Evolutionary conservation across 2,329 filamentous ascomycete species (phyloP), one percentile per base, ranked within the genome.

Genomic region (Davidsoniella eucalypti): DNA sequence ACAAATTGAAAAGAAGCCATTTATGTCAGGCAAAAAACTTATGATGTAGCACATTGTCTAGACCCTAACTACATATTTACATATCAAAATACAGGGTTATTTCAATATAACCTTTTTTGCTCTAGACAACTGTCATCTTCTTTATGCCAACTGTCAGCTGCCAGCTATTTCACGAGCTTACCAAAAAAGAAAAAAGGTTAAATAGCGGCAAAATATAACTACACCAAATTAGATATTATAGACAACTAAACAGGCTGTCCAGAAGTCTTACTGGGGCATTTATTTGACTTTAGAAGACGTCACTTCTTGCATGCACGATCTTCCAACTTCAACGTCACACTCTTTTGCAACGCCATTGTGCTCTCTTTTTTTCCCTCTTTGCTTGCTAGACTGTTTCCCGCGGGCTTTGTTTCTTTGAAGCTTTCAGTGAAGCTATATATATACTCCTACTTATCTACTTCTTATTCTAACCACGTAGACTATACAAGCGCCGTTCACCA

Each of bases 401-500:
- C 6, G 18, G 41, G 3, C 10, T 37, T 37, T 36, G 1, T 23
- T 17, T 33, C 38, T 18, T 51, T 29, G 12, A 25, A 5, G 37
- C 21, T 26, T 44, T 37, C 9, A 21, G n/a, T 40, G 37, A 39
- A 7, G 17, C 3, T 21, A 2, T 17, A 47, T 8, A 47, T 47
- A 16, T 33, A 21, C 21, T 25, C 14, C 33, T 39, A 23, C 42
- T 33, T 39, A 23, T 37, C 14, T 16, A 23, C 17, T 23, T n/a
- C 8, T n/a, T 29, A 23, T 10, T 36, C 16, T 29, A 25, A 26
- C 26, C 17, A 39, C 38, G 16, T 39, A 25, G 10, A 42, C 16
- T 39, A 25, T 4, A 42, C 16, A 33, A 44, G 16, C 23, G 38
- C 17, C 29, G 18, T 26, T 9, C 16, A 63, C 56, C 53, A 76